These are phyloP conservation scores for Phycomyces blakesleeanus DNA, from an alignment of 192 early-diverging fungal species.

Conservation along the genomic window DNA sequence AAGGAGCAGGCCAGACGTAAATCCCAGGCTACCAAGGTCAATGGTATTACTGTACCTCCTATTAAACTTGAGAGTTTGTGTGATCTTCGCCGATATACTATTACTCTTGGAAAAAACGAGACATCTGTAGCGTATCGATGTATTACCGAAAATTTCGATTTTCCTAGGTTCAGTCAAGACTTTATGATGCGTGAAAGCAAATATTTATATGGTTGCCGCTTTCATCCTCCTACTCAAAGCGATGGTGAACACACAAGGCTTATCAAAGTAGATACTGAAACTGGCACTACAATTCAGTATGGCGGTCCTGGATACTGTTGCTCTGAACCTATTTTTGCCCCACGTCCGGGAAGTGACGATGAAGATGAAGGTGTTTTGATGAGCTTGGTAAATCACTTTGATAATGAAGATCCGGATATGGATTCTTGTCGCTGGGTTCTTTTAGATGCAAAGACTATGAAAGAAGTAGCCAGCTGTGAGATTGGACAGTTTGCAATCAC, in stretches of 20 bases:
- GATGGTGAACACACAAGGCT: background rate
- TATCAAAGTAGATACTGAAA: conserved; percentile 3
- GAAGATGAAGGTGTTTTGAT: conserved; percentile 60
- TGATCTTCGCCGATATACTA: conserved; percentile 5
- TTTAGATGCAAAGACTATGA: conserved; percentile 43
- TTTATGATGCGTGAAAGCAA: background rate
- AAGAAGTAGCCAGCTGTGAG: conserved; percentile 45
- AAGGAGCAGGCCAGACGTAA: background rate
- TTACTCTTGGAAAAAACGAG: background rate
- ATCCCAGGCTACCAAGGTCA: background rate
- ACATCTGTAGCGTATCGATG: background rate
- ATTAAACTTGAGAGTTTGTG: background rate
- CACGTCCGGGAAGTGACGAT: conserved; percentile 33
- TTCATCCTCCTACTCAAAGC: background rate
- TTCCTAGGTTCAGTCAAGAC: background rate
- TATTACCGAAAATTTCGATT: background rate
- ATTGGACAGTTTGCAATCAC: conserved; percentile 19
- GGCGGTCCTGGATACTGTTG: conserved; percentile 1
- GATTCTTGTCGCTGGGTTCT: conserved; percentile 41
- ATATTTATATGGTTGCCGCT: conserved; percentile 6
- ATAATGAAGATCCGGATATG: background rate
- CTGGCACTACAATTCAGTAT: background rate
- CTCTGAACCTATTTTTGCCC: conserved; percentile 54
- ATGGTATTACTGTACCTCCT: conserved; percentile 5
- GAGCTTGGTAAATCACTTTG: conserved; percentile 33